phyloP scores from a whole-genome alignment of 139 green algal genomes.

The Chlorella sorokiniana region DNA sequence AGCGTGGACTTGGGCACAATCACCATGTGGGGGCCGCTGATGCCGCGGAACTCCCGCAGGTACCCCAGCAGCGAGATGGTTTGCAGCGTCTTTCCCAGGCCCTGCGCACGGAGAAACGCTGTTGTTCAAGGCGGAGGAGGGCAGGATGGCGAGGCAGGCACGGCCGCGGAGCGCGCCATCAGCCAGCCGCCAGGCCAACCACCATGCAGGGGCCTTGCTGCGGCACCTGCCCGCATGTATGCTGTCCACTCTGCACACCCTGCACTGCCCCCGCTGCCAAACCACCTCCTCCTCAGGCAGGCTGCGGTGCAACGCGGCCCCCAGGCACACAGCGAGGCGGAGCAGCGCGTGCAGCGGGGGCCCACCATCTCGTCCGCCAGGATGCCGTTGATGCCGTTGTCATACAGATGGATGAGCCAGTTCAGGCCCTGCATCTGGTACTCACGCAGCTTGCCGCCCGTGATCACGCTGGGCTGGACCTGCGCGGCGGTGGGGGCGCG shows the following conservation, averaged over 20 bases:
- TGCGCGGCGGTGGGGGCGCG: neutral
- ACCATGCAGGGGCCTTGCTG: neutral
- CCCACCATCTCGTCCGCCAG: constrained; percentile 83
- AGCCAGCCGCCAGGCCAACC: neutral
- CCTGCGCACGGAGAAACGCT: too few species aligned
- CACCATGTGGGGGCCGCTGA: constrained; percentile 96
- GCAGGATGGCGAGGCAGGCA: neutral
- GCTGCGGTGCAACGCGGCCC: too few species aligned
- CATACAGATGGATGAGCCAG: constrained; percentile 99
- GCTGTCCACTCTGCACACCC: too few species aligned
- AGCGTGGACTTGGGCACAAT: constrained; percentile 98
- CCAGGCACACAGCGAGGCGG: neutral
- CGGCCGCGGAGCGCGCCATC: neutral
- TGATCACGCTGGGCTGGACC: constrained; percentile 86
- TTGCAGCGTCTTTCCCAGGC: constrained; percentile 98
- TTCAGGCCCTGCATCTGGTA: constrained; percentile 99
- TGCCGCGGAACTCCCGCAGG: constrained; percentile 95
- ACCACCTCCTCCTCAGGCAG: too few species aligned
- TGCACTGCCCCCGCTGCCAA: too few species aligned
- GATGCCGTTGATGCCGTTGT: constrained; percentile 99
- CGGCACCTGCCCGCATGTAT: too few species aligned
- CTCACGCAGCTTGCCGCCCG: constrained; percentile 91
- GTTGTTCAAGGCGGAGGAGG: neutral
- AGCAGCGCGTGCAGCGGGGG: neutral
- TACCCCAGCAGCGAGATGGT: constrained; percentile 97